phyloP scores from a whole-genome alignment of 345 rosid genomes.

The Boechera divaricarpa region DNA sequence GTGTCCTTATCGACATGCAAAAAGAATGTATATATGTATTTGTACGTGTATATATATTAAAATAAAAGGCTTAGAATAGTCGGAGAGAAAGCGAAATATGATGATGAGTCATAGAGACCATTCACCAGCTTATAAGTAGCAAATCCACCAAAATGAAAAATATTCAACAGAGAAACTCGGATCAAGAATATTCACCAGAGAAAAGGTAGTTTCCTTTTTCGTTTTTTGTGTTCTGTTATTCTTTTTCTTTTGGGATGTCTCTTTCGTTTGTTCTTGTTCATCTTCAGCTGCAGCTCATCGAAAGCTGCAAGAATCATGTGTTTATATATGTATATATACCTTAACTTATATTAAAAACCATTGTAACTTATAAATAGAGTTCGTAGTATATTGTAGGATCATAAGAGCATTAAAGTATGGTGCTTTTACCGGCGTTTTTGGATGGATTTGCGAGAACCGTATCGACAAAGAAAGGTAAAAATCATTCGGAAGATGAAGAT shows the following conservation, averaged over 20 bases:
- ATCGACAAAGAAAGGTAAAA: conserved; percentile 63
- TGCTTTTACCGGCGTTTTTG: conserved; percentile 60
- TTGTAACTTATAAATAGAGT: conserved; percentile 20
- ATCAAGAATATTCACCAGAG: conserved; percentile 34
- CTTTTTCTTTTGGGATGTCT: neutral
- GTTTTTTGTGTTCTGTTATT: neutral
- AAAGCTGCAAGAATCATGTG: conserved; percentile 21
- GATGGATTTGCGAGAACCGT: conserved; percentile 69
- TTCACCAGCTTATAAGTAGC: conserved; percentile 41
- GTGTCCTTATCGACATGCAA: conserved; percentile 45
- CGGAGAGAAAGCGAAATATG: conserved; percentile 25
- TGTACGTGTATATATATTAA: conserved; percentile 23
- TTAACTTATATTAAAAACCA: no score
- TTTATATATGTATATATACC: no score
- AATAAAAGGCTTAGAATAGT: conserved; percentile 32
- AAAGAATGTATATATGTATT: conserved; percentile 1
- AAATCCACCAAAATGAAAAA: conserved; percentile 23
- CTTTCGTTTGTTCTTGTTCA: neutral
- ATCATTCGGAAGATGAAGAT: conserved; percentile 42
- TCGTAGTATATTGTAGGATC: conserved; percentile 25
- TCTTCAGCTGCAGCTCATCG: neutral
- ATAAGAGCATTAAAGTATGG: conserved; percentile 47
- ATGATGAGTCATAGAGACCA: conserved; percentile 40
- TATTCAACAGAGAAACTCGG: conserved; percentile 30
- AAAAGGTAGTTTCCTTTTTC: conserved; percentile 13